These are phyloP conservation scores for Phytopythium cucurbitacearum DNA, from an alignment of 352 stramenopile species.

Conservation along the genomic window DNA sequence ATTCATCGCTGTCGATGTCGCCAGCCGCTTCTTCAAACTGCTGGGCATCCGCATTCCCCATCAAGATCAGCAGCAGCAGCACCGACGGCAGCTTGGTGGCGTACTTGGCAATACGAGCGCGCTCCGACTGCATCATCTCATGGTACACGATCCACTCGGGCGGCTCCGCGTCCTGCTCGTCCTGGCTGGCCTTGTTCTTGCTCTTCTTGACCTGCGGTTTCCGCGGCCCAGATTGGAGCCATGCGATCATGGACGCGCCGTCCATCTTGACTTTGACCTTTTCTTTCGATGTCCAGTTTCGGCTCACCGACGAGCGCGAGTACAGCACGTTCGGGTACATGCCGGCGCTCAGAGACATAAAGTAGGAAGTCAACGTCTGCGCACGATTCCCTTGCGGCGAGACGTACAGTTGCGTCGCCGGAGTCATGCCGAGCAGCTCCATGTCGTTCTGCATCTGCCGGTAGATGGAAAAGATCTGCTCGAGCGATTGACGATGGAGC, in stretches of 20 bases:
- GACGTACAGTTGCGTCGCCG: constrained; percentile 33
- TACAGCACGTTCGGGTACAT: constrained; percentile 81
- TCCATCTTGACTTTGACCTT: constrained; percentile 80
- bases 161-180: constrained; percentile 16
- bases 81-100: constrained; percentile 59
- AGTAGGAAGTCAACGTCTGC: constrained; percentile 42
- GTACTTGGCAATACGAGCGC: constrained; percentile 62
- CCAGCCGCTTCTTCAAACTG: constrained; percentile 22
- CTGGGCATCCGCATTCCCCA: constrained; percentile 43
- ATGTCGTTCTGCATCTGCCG: constrained; percentile 63
- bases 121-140: constrained; percentile 83
- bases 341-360: constrained; percentile 60
- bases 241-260: constrained; percentile 47
- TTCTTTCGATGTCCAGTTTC: constrained; percentile 77
- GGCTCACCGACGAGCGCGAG: constrained; percentile 25
- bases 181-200: constrained; percentile 17
- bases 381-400: constrained; percentile 9
- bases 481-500: constrained; percentile 55
- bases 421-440: constrained; percentile 40
- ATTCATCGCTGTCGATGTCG: constrained; percentile 2
- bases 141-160: constrained; percentile 78
- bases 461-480: constrained; percentile 68
- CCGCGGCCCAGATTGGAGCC: constrained; percentile 1
- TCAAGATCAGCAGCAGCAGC: constrained; percentile 56
- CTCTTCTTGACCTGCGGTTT: constrained; percentile 12